Percentiles rank a stretch among this genome's conserved stretches.
These are phyloP conservation scores for Cenchrus fungigraminus DNA, from an alignment of 176 grass and related monocot genomes.

Conservation along the genomic window DNA sequence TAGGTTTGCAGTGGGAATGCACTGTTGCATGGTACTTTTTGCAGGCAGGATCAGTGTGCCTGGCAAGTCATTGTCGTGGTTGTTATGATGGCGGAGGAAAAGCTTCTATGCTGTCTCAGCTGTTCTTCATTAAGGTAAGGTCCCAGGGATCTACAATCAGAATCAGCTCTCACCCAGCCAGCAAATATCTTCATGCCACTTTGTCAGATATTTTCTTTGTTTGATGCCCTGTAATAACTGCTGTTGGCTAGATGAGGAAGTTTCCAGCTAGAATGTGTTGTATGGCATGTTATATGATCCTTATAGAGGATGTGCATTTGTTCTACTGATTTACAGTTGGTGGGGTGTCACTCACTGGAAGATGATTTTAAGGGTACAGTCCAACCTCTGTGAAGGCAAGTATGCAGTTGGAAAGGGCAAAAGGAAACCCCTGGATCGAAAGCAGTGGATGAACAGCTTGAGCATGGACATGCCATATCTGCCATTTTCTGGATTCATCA, in stretches of 20 bases:
- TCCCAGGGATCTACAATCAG: slow-evolving; percentile 15
- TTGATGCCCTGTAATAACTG: slow-evolving; percentile 23
- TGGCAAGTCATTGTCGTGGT: slow-evolving; percentile 31
- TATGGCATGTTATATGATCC: not conserved
- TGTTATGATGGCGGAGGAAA: slow-evolving; percentile 25
- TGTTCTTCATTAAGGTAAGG: slow-evolving; percentile 30
- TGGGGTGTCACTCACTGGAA: not conserved
- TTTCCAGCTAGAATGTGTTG: not conserved
- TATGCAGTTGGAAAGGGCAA: not conserved
- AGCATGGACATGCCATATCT: slow-evolving; percentile 15
- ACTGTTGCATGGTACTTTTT: slow-evolving; percentile 29
- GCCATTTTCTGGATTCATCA: slow-evolving; percentile 39
- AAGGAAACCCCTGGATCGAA: slow-evolving; percentile 19
- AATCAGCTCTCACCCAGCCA: not conserved
- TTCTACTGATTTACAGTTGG: slow-evolving; percentile 23
- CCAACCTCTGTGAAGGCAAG: not conserved
- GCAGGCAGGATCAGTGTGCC: not conserved
- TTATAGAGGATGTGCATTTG: not conserved
- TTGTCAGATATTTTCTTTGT: slow-evolving; percentile 21
- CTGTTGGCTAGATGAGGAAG: not conserved
- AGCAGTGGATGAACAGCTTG: slow-evolving; percentile 6
- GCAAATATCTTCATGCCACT: not conserved
- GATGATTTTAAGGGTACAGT: not conserved
- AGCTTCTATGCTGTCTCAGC: slow-evolving; percentile 6
- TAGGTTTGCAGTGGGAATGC: not conserved